phyloP scores from a whole-genome alignment of 23 red algal genomes.

The Pyropia haitanensis region DNA sequence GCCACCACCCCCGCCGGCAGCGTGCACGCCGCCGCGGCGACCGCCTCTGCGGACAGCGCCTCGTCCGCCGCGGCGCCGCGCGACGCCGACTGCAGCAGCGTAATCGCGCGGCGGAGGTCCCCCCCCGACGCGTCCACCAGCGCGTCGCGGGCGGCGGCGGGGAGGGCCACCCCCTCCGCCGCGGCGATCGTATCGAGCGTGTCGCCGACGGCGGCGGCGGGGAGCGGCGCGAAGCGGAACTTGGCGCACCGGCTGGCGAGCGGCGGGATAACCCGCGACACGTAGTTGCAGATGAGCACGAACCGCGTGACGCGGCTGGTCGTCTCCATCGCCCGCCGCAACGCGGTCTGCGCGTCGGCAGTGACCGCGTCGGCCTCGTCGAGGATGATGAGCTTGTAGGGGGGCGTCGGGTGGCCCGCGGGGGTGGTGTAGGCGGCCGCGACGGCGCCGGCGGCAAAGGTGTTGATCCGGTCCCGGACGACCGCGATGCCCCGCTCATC shows the following conservation, averaged over 20 bases:
- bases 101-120: conserved; percentile 84
- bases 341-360: conserved; percentile 88
- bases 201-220: conserved; percentile 19
- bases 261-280: conserved; percentile 80
- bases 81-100: conserved; percentile 51
- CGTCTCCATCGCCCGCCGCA: conserved; percentile 89
- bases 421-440: conserved; percentile 6
- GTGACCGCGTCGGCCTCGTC: conserved; percentile 99
- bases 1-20: conserved; percentile 54
- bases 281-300: conserved; percentile 93
- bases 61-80: conserved; percentile 18
- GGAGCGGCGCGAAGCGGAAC: conserved; percentile 78
- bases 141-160: conserved; percentile 15
- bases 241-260: conserved; percentile 91
- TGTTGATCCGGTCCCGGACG: conserved; percentile 93
- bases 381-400: conserved; percentile 86
- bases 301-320: conserved; percentile 77
- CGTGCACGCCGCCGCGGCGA: conserved; percentile 58
- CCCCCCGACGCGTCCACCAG: conserved; percentile 47
- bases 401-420: conserved; percentile 33
- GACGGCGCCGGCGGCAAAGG: conserved; percentile 53
- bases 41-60: conserved; percentile 28
- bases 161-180: conserved; percentile 34
- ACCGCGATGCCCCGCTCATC: conserved; percentile 95
- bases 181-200: conserved; percentile 25